Base-by-base conservation (phyloP, 768 basidiomycete genomes). In the Psilocybe azurescens region DNA sequence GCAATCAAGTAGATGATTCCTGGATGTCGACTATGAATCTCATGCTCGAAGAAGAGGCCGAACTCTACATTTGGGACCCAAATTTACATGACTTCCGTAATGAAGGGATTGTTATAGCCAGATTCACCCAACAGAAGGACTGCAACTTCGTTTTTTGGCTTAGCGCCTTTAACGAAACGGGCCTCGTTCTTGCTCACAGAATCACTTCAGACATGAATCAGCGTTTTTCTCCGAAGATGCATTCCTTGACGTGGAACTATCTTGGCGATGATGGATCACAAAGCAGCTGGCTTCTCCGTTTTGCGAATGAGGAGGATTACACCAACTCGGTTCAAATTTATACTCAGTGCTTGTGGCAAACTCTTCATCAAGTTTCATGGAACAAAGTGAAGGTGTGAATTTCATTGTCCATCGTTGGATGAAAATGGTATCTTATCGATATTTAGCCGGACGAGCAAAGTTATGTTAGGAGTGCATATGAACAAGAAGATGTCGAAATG, bases 191-290 rank as follows among this genome's bases (percentile, higher is more conserved):
- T 50, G 83, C 83, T 28, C 93, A 94, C 75, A 78, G 77, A 64
- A 81, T 94, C 54, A 73, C 79, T 20, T 78, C 85, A 4, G 83
- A 89, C 41, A 89, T 92, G 86, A 94, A 91, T 67, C 87, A 88
- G 67, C 82, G 83, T 38, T 89, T 85, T 82, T 83, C 89, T 5
- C 73, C 74, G 33, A 84, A 82, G 60, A 82, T 87, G 72, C 72
- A 74, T 51, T 91, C 95, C 3, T 82, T 98, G 68, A 96, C 95
- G 32, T 99, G 97, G 93, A 97, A 95, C 66, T 82, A 94, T 72
- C 71, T 83, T 46, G 79, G 80, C 44, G 81, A 81, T n/a, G 74
- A 78, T 32, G 81, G 81, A 30, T 75, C 75, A 24, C 83, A 86
- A 64, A 85, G 81, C 67, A 92, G 94, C 58, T 99, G 95, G 94